A percentile compares a stretch with the other conserved stretches of the same genome.
phyloP scores from a whole-genome alignment of 1,284 basidiomycete species.

The Pholiota adiposa region DNA sequence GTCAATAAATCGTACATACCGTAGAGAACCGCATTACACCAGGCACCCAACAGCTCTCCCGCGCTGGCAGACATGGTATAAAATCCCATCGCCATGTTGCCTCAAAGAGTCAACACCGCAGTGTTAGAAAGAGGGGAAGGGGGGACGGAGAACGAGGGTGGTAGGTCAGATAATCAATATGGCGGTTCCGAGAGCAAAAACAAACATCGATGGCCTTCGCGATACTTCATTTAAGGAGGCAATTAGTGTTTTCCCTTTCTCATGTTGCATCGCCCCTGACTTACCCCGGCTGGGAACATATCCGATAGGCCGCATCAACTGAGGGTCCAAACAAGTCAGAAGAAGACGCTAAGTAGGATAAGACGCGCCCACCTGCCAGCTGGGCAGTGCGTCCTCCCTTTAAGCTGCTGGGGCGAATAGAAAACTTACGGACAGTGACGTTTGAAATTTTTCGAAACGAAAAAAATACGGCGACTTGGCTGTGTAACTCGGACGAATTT shows the following conservation, averaged over 20 bases:
- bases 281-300: neutral
- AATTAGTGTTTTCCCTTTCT: neutral
- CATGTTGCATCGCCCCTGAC: neutral
- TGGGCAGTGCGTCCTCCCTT: neutral
- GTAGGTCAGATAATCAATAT: neutral
- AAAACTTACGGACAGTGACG: too few species aligned
- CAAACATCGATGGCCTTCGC: neutral
- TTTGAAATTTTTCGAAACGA: too few species aligned
- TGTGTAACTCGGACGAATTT: neutral
- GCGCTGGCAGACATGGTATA: constrained; percentile 7
- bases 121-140: neutral
- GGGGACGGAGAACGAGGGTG: neutral
- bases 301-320: neutral
- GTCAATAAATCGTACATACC: neutral
- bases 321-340: neutral
- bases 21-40: constrained; percentile 9
- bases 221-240: neutral
- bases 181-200: neutral
- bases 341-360: neutral
- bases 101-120: neutral
- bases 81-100: constrained; percentile 4
- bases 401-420: too few species aligned
- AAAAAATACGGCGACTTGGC: too few species aligned
- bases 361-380: neutral
- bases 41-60: constrained; percentile 7